Base-by-base conservation (phyloP, 2,329 filamentous ascomycete genomes). In the Plenodomus lindquistii region DNA sequence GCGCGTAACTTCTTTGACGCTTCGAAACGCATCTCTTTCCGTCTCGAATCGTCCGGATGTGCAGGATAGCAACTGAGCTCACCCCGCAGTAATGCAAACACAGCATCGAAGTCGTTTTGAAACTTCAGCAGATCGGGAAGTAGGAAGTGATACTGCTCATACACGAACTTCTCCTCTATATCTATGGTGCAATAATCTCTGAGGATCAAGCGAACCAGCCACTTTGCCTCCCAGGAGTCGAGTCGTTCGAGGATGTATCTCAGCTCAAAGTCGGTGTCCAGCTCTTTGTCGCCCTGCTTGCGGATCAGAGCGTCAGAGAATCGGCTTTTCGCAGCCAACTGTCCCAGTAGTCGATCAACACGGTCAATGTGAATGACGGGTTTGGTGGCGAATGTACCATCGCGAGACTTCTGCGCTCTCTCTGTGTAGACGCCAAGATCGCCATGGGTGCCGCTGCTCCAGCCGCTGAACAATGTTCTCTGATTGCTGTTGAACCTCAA, bases 181-280 rank as follows among this genome's bases (percentile, higher is more conserved):
- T 80, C 67, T 0, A 92, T 77, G 0, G 88, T 87, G n/a, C 81
- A 78, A 50, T 86, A 89, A 54, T 86, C 82, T 65, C 95, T 94
- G 21, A 96, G 75, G 5, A 96, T 78, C 22, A 97, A 76, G 3
- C 92, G 81, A 79, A 89, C 89, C 10, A 96, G 79, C 92, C 92
- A 97, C 73, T 96, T 96, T 3, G 86, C 87, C 65, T 96, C 89
- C 78, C 78, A 77, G 2, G 89, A 82, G 38, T 67, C 61, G 2
- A 66, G 47, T 21, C 57, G 57, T 20, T 38, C 81, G 79, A 44
- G 91, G 75, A 15, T 58, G 1, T 61, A 46, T 17, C 58, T 59
- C 13, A 71, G 52, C 39, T 65, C 57, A 2, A 55, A 45, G 18
- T 71, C 65, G 1, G 57, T 66, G 9, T 57, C 40, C 2, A 63